Evolutionary conservation across 2,329 filamentous ascomycete genomes (phyloP).

Genomic region (Penicillium sp.): DNA sequence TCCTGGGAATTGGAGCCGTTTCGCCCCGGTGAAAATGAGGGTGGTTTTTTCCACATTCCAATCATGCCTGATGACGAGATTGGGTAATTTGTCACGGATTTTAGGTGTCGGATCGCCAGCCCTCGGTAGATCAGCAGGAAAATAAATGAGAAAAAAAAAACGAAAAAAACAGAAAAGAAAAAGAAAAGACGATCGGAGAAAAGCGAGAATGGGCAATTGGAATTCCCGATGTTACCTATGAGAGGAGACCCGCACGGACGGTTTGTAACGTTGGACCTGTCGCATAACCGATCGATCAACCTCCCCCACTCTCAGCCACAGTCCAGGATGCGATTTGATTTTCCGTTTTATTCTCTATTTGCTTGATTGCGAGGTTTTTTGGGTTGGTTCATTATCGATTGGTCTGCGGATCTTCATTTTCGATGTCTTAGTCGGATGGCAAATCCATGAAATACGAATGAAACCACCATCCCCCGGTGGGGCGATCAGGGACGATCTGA

Average conservation of each 20-base stretch:
- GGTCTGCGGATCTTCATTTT: neutral
- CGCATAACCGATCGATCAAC: neutral
- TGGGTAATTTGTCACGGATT: slow-evolving; percentile 10
- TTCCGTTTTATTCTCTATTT: neutral
- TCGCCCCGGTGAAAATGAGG: neutral
- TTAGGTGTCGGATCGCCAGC: neutral
- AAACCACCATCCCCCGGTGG: neutral
- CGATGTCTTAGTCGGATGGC: neutral
- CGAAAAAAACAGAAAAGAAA: neutral
- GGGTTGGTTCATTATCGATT: neutral
- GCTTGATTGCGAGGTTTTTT: too few relatives aligned
- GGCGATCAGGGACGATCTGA: slow-evolving; percentile 7
- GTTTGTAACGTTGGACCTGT: slow-evolving; percentile 15
- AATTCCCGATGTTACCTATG: slow-evolving; percentile 13
- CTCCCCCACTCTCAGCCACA: neutral
- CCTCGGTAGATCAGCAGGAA: neutral
- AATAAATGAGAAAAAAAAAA: neutral
- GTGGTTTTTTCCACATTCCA: slow-evolving; percentile 13
- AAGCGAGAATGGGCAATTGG: slow-evolving; percentile 7
- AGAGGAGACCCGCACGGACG: slow-evolving; percentile 12
- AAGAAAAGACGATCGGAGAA: neutral
- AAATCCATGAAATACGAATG: neutral
- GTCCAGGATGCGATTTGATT: neutral
- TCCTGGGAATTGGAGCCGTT: neutral
- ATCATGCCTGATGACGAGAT: slow-evolving; percentile 12